Evolutionary conservation across 2,329 filamentous ascomycete genomes (phyloP), one percentile per base, ranked within the genome.

Genomic region (Cladosporium halotolerans): DNA sequence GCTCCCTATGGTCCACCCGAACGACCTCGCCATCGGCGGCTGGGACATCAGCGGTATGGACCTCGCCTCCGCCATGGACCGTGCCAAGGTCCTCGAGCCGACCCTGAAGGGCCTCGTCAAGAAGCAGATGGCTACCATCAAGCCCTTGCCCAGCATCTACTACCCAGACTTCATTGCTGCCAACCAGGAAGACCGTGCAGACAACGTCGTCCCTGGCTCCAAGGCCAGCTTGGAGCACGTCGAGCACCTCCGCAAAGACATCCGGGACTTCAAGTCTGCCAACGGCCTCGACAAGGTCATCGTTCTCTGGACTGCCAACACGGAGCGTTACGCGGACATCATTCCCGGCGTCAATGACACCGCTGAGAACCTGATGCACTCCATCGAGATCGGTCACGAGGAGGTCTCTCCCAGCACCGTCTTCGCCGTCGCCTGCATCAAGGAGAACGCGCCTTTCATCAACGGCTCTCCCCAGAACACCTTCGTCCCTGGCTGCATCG

Each of bases 401-500:
- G 93, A 99, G 70, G 82, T 99, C n/a, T 82, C 93, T 13, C 93
- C 93, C 31, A 97, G 93, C 18, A 97, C 92, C 47, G 82, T 99
- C 65, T 99, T 99, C 66, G 90, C 93, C 9, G 89, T 99, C 50
- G 92, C 93, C 49, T 93, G 83, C 68, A 96, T 97, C 66, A 81
- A 96, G 40, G 93, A 99, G 70, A 79, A 83, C 33, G 81, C 84
- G 10, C 92, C 93, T 3, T 99, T 99, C 79, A 96, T 99, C 84
- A 99, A 99, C 73, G 93, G 93, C 55, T 99, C 93, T 59, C 93
- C 93, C 33, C 93, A 99, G 75, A 99, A 99, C 80, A 99, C 93
- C 41, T 97, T 99, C 66, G 92, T 99, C 16, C 92, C 92, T 8
- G 93, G 93, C 66, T 88, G 86, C 56, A 85, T 97, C 62, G 79